Percentiles rank a stretch among this genome's conserved stretches.
phyloP scores from a whole-genome alignment of 2,329 filamentous ascomycete genomes.

The Aspergillus pseudotamarii region DNA sequence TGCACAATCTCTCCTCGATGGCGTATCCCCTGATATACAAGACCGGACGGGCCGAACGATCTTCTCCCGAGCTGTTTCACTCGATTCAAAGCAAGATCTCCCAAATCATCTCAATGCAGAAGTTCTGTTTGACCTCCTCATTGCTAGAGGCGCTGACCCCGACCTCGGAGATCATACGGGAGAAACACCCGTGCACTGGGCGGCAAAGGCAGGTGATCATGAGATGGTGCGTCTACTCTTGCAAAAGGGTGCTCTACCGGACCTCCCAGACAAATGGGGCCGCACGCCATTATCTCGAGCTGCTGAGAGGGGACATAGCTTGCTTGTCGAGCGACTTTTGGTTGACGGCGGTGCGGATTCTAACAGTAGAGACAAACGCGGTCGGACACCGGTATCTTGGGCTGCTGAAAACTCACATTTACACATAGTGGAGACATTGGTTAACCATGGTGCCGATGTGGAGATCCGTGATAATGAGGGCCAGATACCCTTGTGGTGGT shows the following conservation, averaged over 20 bases:
- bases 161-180: slow-evolving; percentile 15
- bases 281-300: slow-evolving; percentile 18
- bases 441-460: slow-evolving; percentile 11
- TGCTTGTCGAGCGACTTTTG: no score
- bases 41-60: background rate
- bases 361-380: background rate
- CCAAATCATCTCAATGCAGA: background rate
- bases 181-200: slow-evolving; percentile 19
- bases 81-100: background rate
- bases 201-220: slow-evolving; percentile 11
- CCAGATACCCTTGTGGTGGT: slow-evolving; percentile 19
- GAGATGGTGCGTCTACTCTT: slow-evolving; percentile 13
- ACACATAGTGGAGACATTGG: slow-evolving; percentile 5
- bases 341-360: no score
- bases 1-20: background rate
- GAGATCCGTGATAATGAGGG: slow-evolving; percentile 19
- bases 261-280: slow-evolving; percentile 9
- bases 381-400: slow-evolving; percentile 17
- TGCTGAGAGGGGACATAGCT: background rate
- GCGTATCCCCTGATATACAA: background rate
- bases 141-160: slow-evolving; percentile 15
- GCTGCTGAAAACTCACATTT: slow-evolving; percentile 17
- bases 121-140: slow-evolving; percentile 12
- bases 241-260: slow-evolving; percentile 8
- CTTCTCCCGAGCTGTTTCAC: background rate